Percentiles rank a stretch among this genome's conserved stretches.
These are phyloP conservation scores for Trifolium fragiferum DNA, from an alignment of 306 rosid species.

Conservation along the genomic window DNA sequence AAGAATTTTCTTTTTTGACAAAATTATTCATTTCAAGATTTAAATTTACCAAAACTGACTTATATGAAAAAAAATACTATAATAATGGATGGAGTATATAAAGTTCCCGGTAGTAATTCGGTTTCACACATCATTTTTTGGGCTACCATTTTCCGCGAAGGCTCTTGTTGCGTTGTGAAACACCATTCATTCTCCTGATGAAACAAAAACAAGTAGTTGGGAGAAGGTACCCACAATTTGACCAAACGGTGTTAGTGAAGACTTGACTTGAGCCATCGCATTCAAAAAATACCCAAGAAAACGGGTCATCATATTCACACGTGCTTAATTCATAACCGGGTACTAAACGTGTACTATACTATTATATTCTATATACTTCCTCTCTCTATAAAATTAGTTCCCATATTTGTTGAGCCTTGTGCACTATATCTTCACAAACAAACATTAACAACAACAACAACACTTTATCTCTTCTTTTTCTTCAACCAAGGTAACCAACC, in stretches of 20 bases:
- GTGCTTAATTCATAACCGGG: background rate
- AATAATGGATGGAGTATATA: too few species aligned
- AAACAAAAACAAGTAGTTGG: constrained; percentile 1
- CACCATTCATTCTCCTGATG: background rate
- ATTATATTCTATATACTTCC: background rate
- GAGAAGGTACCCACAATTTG: constrained; percentile 51
- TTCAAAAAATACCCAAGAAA: constrained; percentile 43
- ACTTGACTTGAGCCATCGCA: constrained; percentile 25
- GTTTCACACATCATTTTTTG: too few species aligned
- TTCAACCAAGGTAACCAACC: constrained; percentile 32
- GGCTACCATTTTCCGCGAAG: too few species aligned
- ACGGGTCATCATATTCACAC: constrained; percentile 46
- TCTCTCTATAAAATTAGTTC: constrained; percentile 20
- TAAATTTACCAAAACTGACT: too few species aligned
- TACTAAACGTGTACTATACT: constrained; percentile 35
- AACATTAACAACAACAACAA: background rate
- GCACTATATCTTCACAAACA: background rate
- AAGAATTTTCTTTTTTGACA: too few species aligned
- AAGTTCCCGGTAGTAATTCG: too few species aligned
- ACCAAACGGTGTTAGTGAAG: constrained; percentile 38
- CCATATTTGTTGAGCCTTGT: background rate
- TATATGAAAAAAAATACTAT: too few species aligned
- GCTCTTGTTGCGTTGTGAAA: too few species aligned
- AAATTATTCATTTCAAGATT: too few species aligned
- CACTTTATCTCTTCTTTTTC: constrained; percentile 3